Evolutionary conservation across 768 basidiomycete species (phyloP).

Genomic region (Pisolithus tinctorius): DNA sequence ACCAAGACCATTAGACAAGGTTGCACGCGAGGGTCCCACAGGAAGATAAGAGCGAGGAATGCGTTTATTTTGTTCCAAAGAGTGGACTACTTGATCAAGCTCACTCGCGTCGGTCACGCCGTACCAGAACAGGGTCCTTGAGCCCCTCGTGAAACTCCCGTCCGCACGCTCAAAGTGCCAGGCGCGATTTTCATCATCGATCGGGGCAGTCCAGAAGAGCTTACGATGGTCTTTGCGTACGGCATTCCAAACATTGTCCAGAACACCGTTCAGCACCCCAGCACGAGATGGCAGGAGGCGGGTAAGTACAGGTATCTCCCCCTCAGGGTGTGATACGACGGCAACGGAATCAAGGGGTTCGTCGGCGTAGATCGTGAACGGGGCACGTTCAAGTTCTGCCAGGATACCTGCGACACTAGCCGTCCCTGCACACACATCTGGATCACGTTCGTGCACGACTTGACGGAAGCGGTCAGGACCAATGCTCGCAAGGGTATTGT

Average conservation of each 20-base stretch:
- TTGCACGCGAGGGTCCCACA: constrained; percentile 54
- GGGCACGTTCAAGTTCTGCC: constrained; percentile 63
- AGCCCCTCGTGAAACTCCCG: constrained; percentile 93
- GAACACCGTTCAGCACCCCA: constrained; percentile 88
- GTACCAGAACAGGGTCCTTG: constrained; percentile 96
- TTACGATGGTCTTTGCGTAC: constrained; percentile 91
- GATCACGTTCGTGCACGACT: constrained; percentile 92
- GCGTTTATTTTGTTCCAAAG: constrained; percentile 68
- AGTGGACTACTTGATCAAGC: constrained; percentile 79
- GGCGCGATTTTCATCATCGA: constrained; percentile 85
- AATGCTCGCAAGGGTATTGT: constrained; percentile 70
- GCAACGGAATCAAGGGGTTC: constrained; percentile 95
- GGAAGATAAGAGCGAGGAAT: constrained; percentile 90
- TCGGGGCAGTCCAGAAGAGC: constrained; percentile 90
- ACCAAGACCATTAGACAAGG: constrained; percentile 13
- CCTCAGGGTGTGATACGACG: constrained; percentile 86
- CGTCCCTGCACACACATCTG: constrained; percentile 76
- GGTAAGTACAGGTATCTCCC: constrained; percentile 84
- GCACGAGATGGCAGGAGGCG: constrained; percentile 85
- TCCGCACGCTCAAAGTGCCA: constrained; percentile 99
- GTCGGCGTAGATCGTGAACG: constrained; percentile 96
- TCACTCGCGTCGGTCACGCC: constrained; percentile 88
- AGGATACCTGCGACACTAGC: constrained; percentile 86
- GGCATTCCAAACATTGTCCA: constrained; percentile 97
- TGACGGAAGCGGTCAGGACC: constrained; percentile 94